phyloP scores from a whole-genome alignment of 2,329 filamentous ascomycete species.

The Neurospora crassa region DNA sequence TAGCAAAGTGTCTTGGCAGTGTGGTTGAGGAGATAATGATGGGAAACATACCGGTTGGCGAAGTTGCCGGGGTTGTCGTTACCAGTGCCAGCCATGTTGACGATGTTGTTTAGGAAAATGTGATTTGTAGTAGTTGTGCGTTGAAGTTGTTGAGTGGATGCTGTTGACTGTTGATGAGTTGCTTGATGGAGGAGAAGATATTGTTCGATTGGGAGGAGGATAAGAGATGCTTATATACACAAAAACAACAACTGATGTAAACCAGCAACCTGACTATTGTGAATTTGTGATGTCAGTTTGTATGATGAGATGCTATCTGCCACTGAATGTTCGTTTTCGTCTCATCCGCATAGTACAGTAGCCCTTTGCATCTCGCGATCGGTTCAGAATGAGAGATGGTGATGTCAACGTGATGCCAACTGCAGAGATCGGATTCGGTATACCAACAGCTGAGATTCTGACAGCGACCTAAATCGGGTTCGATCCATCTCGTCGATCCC shows the following conservation, averaged over 20 bases:
- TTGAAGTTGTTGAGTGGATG: background rate
- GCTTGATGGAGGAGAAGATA: background rate
- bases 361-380: background rate
- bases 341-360: background rate
- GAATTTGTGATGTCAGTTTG: background rate
- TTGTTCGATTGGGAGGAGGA: background rate
- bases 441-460: background rate
- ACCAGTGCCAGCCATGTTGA: slow-evolving; percentile 14
- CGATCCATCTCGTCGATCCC: background rate
- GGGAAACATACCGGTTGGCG: slow-evolving; percentile 23
- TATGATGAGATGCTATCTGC: background rate
- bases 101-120: background rate
- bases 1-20: background rate
- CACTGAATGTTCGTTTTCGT: background rate
- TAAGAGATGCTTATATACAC: background rate
- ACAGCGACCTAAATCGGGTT: background rate
- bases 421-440: background rate
- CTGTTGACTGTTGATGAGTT: background rate
- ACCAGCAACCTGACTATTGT: background rate
- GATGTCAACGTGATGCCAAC: background rate
- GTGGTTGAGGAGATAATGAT: background rate
- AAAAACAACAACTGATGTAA: background rate
- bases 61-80: slow-evolving; percentile 29
- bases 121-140: background rate
- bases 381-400: background rate